Evolutionary conservation across 2,329 filamentous ascomycete genomes (phyloP).

Genomic region (Coleophoma cylindrospora): DNA sequence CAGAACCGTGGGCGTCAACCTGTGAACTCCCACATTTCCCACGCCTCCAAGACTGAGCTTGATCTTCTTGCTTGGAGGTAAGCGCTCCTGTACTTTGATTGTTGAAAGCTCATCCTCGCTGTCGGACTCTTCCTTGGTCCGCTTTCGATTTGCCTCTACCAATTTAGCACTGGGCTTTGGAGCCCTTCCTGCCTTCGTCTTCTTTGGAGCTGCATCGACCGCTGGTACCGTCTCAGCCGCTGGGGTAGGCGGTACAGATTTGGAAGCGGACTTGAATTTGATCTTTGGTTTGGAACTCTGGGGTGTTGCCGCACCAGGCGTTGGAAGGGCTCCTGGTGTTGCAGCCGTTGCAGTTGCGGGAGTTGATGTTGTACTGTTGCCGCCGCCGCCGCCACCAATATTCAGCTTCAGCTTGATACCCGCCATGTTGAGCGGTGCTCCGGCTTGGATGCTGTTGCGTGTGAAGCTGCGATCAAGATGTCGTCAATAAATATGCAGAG

Average conservation of each 20-base stretch:
- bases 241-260: conserved; percentile 20
- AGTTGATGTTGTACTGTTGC: neutral
- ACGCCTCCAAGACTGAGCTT: conserved; percentile 32
- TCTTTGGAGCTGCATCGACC: conserved; percentile 25
- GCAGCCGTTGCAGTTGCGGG: conserved; percentile 1
- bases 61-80: conserved; percentile 36
- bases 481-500: too few relatives aligned
- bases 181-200: conserved; percentile 55
- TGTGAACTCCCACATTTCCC: conserved; percentile 8
- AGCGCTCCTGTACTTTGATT: conserved; percentile 26
- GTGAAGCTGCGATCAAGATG: neutral
- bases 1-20: conserved; percentile 25
- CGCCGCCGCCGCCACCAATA: neutral
- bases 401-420: conserved; percentile 23
- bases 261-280: conserved; percentile 15
- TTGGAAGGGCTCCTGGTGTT: conserved; percentile 15
- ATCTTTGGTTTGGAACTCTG: conserved; percentile 18
- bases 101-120: conserved; percentile 37
- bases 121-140: conserved; percentile 48
- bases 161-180: conserved; percentile 55
- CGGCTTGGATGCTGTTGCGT: neutral
- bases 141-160: conserved; percentile 52
- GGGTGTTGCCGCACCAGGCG: conserved; percentile 14
- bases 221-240: conserved; percentile 7
- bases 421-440: conserved; percentile 15